Conservation (phyloP, 345 rosid species). For the Streptanthus diversifolius region DNA sequence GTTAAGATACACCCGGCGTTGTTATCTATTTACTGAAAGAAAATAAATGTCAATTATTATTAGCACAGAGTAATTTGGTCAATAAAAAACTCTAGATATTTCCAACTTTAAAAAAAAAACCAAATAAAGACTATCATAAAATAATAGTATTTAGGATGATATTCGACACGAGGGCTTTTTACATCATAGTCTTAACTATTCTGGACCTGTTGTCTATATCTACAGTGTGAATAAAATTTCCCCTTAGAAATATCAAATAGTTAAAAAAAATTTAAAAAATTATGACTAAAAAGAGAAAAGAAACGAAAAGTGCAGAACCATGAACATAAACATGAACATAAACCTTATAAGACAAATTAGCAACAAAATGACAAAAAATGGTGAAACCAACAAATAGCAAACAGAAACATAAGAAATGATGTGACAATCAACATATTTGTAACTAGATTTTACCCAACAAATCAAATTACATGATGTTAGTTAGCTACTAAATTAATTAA, state of each 20-base stretch:
- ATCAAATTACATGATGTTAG: background rate
- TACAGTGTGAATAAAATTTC: background rate
- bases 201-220: slow-evolving; percentile 5
- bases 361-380: background rate
- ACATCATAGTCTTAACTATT: background rate
- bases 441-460: background rate
- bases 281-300: background rate
- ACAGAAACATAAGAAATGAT: background rate
- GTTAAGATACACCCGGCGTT: background rate
- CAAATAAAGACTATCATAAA: background rate
- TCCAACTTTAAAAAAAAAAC: background rate
- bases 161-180: slow-evolving; percentile 26
- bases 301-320: background rate
- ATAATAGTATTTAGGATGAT: background rate
- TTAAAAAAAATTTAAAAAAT: background rate
- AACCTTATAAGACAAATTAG: background rate
- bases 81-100: background rate
- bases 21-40: background rate
- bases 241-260: background rate
- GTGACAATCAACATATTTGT: background rate
- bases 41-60: slow-evolving; percentile 10
- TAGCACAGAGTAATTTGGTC: background rate
- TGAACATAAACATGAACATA: no score
- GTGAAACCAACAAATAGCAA: background rate
- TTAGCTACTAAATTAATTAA: background rate